Evolutionary conservation across 139 green algal species (phyloP).

Genomic region (Chlamydomonas asymmetrica): DNA sequence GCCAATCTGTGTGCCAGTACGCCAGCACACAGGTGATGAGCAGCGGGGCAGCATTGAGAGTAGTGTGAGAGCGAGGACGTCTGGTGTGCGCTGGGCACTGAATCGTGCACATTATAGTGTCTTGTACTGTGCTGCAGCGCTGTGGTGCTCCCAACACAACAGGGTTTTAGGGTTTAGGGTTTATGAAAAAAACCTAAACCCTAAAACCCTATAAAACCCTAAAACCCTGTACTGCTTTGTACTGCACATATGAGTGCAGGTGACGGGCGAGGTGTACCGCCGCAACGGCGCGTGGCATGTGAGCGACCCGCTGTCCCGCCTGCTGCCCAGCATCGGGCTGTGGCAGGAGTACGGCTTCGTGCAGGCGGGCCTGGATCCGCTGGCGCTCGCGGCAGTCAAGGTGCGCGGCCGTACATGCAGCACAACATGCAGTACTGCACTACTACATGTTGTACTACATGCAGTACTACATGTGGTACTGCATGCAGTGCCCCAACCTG

Average conservation of each 20-base stretch:
- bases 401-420: too few species aligned
- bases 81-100: not conserved
- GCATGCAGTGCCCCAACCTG: too few species aligned
- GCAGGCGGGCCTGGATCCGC: not conserved
- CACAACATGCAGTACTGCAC: too few species aligned
- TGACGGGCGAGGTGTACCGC: conserved; percentile 7
- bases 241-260: not conserved
- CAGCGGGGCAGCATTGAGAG: not conserved
- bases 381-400: not conserved
- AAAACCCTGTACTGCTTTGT: not conserved
- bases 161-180: not conserved
- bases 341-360: not conserved
- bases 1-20: too few species aligned
- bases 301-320: not conserved
- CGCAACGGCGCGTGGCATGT: not conserved
- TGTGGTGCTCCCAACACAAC: not conserved
- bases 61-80: not conserved
- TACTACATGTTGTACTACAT: too few species aligned
- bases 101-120: not conserved
- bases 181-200: not conserved
- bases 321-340: conserved; percentile 1
- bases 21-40: not conserved
- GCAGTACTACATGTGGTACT: too few species aligned
- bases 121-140: not conserved
- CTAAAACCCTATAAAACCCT: not conserved